Percentiles rank a stretch among this genome's conserved stretches.
Evolutionary conservation across 805 yeast species (phyloP).

Genomic region (Maudiozyma barnettii): DNA sequence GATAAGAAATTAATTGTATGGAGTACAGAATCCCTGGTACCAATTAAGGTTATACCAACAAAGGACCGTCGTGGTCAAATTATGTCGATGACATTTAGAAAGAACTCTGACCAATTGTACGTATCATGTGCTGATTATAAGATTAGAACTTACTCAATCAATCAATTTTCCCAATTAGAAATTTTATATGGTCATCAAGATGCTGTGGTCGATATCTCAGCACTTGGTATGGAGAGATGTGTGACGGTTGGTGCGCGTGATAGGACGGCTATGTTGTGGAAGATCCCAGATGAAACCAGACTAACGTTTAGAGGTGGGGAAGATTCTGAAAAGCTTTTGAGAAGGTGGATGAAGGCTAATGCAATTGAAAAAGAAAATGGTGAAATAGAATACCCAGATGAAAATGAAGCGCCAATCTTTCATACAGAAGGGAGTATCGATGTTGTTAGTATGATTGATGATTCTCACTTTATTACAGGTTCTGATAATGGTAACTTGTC

Average conservation of each 20-base stretch:
- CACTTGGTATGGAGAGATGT: constrained; percentile 81
- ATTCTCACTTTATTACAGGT: constrained; percentile 87
- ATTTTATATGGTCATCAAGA: constrained; percentile 95
- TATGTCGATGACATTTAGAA: constrained; percentile 64
- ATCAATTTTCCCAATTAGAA: constrained; percentile 83
- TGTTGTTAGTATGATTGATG: constrained; percentile 84
- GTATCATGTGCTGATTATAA: constrained; percentile 91
- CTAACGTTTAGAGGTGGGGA: constrained; percentile 92
- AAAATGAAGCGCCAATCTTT: constrained; percentile 32
- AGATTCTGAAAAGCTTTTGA: constrained; percentile 35
- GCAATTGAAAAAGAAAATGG: constrained; percentile 26
- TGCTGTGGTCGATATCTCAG: constrained; percentile 67
- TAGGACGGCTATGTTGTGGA: constrained; percentile 93
- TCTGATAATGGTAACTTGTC: constrained; percentile 86
- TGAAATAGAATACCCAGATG: constrained; percentile 22
- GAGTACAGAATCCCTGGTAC: constrained; percentile 71
- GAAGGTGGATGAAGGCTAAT: constrained; percentile 29
- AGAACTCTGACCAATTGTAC: constrained; percentile 73
- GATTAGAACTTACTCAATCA: constrained; percentile 76
- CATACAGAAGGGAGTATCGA: constrained; percentile 83
- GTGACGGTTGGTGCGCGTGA: constrained; percentile 94
- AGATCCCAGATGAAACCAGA: constrained; percentile 89
- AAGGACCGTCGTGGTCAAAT: constrained; percentile 63
- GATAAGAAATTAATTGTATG: constrained; percentile 77
- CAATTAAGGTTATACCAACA: constrained; percentile 69